A percentile compares a stretch with the other conserved stretches of the same genome.
These are phyloP conservation scores for Eucalyptus microcorys DNA, from an alignment of 345 rosid species.

Conservation along the genomic window DNA sequence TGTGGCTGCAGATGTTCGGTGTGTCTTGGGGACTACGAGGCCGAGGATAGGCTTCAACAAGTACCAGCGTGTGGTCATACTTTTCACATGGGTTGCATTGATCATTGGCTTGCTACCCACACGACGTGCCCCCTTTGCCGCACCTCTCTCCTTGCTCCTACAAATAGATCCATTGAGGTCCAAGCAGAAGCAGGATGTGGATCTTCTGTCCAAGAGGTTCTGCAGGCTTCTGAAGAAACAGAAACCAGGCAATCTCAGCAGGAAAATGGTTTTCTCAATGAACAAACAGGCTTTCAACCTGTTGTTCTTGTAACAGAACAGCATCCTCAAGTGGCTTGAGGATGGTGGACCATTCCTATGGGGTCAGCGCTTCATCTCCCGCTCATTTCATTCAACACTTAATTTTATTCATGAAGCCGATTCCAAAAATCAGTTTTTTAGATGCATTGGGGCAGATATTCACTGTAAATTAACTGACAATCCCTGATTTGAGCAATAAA, in stretches of 20 bases:
- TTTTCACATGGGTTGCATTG: conserved; percentile 91
- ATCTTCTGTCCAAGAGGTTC: neutral
- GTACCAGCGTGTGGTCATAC: conserved; percentile 77
- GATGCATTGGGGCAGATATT: neutral
- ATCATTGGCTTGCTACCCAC: conserved; percentile 74
- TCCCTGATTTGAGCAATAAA: neutral
- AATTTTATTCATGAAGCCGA: neutral
- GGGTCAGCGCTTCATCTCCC: neutral
- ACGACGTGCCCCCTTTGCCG: conserved; percentile 94
- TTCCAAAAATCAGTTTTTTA: neutral
- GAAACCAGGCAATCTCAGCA: neutral
- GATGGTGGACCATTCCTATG: neutral
- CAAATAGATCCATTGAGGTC: conserved; percentile 2
- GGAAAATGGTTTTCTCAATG: neutral
- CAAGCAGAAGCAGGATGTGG: conserved; percentile 8
- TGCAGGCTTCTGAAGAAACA: conserved; percentile 7
- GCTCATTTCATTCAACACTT: neutral
- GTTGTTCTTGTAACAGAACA: neutral
- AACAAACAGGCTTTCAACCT: neutral
- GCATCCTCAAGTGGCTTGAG: neutral
- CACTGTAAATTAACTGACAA: neutral
- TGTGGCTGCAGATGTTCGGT: conserved; percentile 55
- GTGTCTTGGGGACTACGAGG: conserved; percentile 74
- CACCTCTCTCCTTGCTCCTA: conserved; percentile 43
- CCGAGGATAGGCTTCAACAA: conserved; percentile 79